Percentiles rank a stretch among this genome's conserved stretches.
phyloP scores from a whole-genome alignment of 257 asterid species.

The Rauvolfia tetraphylla region DNA sequence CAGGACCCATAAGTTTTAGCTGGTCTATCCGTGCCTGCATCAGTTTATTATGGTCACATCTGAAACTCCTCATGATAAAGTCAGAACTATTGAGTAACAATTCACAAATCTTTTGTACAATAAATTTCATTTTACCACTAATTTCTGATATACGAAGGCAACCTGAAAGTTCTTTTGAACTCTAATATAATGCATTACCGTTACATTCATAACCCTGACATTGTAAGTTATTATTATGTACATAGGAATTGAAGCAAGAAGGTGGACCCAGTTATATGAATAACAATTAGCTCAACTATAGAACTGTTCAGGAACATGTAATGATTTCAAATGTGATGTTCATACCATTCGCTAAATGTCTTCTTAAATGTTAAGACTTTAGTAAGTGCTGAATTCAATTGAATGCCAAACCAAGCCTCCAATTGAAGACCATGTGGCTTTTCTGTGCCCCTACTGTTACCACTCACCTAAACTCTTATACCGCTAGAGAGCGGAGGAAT shows the following conservation, averaged over 20 bases:
- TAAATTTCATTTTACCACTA: background rate
- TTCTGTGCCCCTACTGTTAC: no score
- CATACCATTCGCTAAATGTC: background rate
- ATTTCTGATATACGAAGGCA: background rate
- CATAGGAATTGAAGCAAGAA: background rate
- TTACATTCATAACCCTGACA: background rate
- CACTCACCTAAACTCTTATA: no score
- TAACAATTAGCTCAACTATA: background rate
- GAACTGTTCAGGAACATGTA: background rate
- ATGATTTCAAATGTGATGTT: background rate
- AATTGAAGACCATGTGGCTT: no score
- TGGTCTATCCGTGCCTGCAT: slow-evolving; percentile 82
- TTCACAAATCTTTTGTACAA: background rate
- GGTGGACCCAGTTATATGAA: background rate
- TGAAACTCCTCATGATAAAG: background rate
- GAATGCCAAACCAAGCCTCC: no score
- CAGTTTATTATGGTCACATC: slow-evolving; percentile 6
- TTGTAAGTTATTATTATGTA: background rate
- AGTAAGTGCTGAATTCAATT: no score
- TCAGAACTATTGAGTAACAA: background rate
- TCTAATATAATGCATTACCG: background rate
- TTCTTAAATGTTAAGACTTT: no score
- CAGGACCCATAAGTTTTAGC: slow-evolving; percentile 92
- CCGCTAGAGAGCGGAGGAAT: no score
- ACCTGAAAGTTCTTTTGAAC: background rate